Evolutionary conservation across 148 eudicot species (phyloP).

Genomic region (Rhododendron ovatum): DNA sequence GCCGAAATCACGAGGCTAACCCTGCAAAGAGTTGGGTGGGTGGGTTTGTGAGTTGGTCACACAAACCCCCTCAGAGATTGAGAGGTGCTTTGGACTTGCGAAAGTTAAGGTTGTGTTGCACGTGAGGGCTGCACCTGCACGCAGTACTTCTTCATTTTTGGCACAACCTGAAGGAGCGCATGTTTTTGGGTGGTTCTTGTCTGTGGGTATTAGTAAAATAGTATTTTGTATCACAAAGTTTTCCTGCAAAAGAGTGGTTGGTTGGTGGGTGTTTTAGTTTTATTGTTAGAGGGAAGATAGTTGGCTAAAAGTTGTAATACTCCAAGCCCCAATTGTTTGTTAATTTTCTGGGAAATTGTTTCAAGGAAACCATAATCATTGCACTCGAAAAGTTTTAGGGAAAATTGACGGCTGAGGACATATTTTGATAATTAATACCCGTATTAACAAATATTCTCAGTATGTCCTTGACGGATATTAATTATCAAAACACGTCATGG

Average conservation of each 20-base stretch:
- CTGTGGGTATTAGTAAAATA: not conserved
- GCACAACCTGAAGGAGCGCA: not conserved
- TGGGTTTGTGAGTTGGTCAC: constrained; percentile 16
- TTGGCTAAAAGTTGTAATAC: not conserved
- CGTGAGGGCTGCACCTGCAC: constrained; percentile 4
- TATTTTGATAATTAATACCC: too few species aligned
- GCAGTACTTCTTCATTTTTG: not conserved
- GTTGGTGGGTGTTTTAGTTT: constrained; percentile 11
- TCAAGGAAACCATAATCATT: too few species aligned
- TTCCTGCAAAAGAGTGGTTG: constrained; percentile 34
- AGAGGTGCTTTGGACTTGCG: not conserved
- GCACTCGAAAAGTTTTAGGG: too few species aligned
- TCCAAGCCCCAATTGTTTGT: not conserved
- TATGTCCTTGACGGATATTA: too few species aligned
- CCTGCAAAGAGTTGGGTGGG: constrained; percentile 10
- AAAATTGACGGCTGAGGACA: too few species aligned
- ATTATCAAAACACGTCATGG: too few species aligned
- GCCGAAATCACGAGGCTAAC: too few species aligned
- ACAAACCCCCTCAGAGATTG: not conserved
- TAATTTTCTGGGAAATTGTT: not conserved
- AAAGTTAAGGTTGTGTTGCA: constrained; percentile 21
- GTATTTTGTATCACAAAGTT: constrained; percentile 21
- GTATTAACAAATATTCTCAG: too few species aligned
- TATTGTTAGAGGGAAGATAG: not conserved
- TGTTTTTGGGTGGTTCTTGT: not conserved